Percentiles rank a stretch among this genome's conserved stretches.
phyloP scores from a whole-genome alignment of 441 rosid genomes.

The Euphorbia celastroides region DNA sequence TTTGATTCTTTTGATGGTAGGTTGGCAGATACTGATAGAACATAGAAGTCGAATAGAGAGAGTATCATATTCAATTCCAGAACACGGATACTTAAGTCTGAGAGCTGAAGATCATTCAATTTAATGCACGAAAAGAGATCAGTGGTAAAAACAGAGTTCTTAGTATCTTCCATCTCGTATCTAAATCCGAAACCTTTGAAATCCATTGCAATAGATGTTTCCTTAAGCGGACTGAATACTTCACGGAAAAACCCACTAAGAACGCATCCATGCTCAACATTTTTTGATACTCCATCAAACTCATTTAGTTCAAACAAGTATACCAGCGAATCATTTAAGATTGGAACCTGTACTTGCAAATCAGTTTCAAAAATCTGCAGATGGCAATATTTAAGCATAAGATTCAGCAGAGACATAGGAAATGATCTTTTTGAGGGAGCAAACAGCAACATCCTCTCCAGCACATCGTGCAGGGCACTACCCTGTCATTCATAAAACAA shows the following conservation, averaged over 20 bases:
- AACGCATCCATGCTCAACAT: conserved; percentile 45
- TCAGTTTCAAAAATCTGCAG: conserved; percentile 35
- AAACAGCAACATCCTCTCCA: conserved; percentile 43
- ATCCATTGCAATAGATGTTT: conserved; percentile 42
- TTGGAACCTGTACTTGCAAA: conserved; percentile 51
- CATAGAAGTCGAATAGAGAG: conserved; percentile 56
- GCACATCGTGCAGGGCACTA: conserved; percentile 53
- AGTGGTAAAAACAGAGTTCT: conserved; percentile 25
- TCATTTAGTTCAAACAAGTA: conserved; percentile 48
- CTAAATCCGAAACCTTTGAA: conserved; percentile 48
- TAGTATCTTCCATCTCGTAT: conserved; percentile 47
- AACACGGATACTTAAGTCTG: conserved; percentile 40
- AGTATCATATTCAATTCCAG: conserved; percentile 45
- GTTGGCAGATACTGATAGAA: conserved; percentile 39
- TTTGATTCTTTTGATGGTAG: conserved; percentile 39
- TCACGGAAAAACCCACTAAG: conserved; percentile 47
- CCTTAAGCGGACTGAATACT: conserved; percentile 44
- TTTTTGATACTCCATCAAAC: conserved; percentile 51
- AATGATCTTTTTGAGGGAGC: conserved; percentile 36
- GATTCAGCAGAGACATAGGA: conserved; percentile 53
- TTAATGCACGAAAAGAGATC: conserved; percentile 33
- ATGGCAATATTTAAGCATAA: conserved; percentile 54
- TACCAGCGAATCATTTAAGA: conserved; percentile 33
- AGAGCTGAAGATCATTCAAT: conserved; percentile 51
- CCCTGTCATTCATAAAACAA: conserved; percentile 45